A percentile compares a stretch with the other conserved stretches of the same genome.
These are phyloP conservation scores for Lepraria neglecta DNA, from an alignment of 495 filamentous ascomycete species.

Conservation along the genomic window DNA sequence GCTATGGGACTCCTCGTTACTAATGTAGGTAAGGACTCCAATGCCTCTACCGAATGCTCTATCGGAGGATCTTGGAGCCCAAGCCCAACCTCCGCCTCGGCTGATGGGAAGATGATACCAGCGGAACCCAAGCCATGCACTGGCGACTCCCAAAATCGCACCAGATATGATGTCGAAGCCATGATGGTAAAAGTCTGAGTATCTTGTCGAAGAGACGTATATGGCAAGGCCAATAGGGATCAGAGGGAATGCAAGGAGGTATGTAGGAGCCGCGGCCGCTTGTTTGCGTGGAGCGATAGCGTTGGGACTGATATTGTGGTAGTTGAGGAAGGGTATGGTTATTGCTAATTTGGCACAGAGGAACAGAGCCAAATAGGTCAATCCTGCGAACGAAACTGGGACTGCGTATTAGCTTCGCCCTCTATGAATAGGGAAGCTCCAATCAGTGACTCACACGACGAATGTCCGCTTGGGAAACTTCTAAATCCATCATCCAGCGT, in stretches of 20 bases:
- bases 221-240: constrained; percentile 51
- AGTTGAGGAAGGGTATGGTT: constrained; percentile 54
- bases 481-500: constrained; percentile 55
- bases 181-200: constrained; percentile 57
- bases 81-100: constrained; percentile 51
- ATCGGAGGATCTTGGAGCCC: constrained; percentile 39
- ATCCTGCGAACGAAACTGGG: constrained; percentile 55
- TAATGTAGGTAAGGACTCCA: constrained; percentile 30
- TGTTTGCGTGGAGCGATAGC: constrained; percentile 35
- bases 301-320: constrained; percentile 25
- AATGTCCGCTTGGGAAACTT: constrained; percentile 63
- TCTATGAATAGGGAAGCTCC: neutral
- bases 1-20: neutral
- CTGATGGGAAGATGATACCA: constrained; percentile 66
- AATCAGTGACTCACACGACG: constrained; percentile 48
- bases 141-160: constrained; percentile 48
- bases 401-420: neutral
- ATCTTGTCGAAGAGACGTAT: constrained; percentile 58
- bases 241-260: constrained; percentile 50
- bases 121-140: constrained; percentile 52
- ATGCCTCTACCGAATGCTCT: constrained; percentile 56
- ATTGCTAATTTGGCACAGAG: constrained; percentile 58
- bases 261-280: constrained; percentile 55
- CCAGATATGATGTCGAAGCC: constrained; percentile 61
- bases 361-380: constrained; percentile 59